Evolutionary conservation across 2,329 filamentous ascomycete genomes (phyloP).

Genomic region (Pezicula neosporulosa): DNA sequence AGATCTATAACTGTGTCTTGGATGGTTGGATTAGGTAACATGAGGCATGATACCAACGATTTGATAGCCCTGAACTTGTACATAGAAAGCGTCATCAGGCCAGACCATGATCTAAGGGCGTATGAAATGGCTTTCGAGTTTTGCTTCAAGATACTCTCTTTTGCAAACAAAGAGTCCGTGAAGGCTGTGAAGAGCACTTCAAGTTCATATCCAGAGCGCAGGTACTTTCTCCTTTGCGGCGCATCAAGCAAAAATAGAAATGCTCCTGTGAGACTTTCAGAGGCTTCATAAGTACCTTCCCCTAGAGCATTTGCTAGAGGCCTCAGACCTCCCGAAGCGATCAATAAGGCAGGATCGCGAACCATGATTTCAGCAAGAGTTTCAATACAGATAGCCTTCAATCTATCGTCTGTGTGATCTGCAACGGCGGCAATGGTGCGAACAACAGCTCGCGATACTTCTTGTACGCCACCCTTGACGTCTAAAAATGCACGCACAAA

Average conservation of each 20-base stretch:
- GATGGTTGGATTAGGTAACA: conserved; percentile 51
- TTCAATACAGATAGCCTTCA: conserved; percentile 87
- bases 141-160: conserved; percentile 66
- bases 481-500: conserved; percentile 94
- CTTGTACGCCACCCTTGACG: conserved; percentile 85
- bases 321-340: conserved; percentile 79
- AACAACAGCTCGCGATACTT: conserved; percentile 83
- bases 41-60: conserved; percentile 68
- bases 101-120: conserved; percentile 90
- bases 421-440: conserved; percentile 89
- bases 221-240: conserved; percentile 73
- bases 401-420: conserved; percentile 64
- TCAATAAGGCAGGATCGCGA: conserved; percentile 75
- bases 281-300: conserved; percentile 88
- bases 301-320: conserved; percentile 88
- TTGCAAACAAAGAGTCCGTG: conserved; percentile 72
- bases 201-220: conserved; percentile 86
- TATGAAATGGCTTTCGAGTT: conserved; percentile 92
- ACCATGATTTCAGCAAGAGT: conserved; percentile 90
- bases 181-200: conserved; percentile 90
- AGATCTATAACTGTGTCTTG: conserved; percentile 83
- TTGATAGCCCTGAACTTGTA: conserved; percentile 81
- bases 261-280: conserved; percentile 82
- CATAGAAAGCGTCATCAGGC: conserved; percentile 83
- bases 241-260: conserved; percentile 88